Evolutionary conservation across 345 rosid species (phyloP), one percentile per base, ranked within the genome.

Genomic region (Streptanthus diversifolius): DNA sequence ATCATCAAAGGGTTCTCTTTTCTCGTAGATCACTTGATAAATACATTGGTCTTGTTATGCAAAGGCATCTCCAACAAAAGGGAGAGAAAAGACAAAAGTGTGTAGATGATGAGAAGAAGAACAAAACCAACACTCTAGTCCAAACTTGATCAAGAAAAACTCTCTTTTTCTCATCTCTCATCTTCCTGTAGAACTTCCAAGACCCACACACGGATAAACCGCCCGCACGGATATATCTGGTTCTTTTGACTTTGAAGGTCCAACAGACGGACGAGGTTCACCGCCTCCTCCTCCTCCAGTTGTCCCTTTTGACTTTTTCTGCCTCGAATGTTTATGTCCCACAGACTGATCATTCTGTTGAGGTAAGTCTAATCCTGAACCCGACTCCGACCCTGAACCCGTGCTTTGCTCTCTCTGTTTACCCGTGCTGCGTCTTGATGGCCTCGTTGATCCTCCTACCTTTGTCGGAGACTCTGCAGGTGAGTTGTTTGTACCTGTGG

Each of bases 161-260:
- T 14, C 44, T 11, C 14, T 25, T 9, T 45, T 56, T 29, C 33
- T 60, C 47, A 47, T 10, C 40, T 48, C 45, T 72, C 53, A 77
- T 67, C 74, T 52, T 37, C 66, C 73, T 18, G 73, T 72, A 37
- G 77, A 78, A 54, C 66, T 78, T 58, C 51, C 68, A 65, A 77
- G 72, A 71, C 72, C 72, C 12, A 57, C 55, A 55, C 24, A 57
- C 40, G 72, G 68, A 52, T 58, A 51, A 27, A 65, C 73, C 1
- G 63, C 73, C 7, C 67, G 51, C 62, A 70, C 59, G 0, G 55
- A 29, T 56, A 64, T 71, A 49, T 70, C 68, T 40, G 53, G 49
- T 32, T 70, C 80, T 4, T 76, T 56, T 8, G 76, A 17, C 36
- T 36, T 76, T 27, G 21, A 13, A 12, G 45, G 7, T 63, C 1